A percentile compares a stretch with the other conserved stretches of the same genome.
Evolutionary conservation across 1,139 yeast genomes (phyloP).

Genomic region (Lodderomyces oxycetoniae): DNA sequence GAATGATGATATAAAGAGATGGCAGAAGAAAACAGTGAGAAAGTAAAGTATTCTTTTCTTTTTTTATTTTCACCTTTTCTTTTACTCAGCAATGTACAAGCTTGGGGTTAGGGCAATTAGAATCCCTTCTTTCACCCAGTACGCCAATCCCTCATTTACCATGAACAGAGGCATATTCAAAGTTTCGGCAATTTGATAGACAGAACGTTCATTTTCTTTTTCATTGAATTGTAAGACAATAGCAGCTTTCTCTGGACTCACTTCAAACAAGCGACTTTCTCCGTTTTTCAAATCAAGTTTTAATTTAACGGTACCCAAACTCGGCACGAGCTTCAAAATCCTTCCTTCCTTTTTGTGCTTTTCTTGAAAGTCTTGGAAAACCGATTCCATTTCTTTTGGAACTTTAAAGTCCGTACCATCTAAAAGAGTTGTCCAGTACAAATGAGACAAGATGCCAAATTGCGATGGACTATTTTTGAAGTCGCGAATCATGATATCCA

Average conservation of each 20-base stretch:
- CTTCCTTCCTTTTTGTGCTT: constrained; percentile 55
- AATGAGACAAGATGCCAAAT: constrained; percentile 39
- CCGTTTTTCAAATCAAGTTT: constrained; percentile 49
- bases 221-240: constrained; percentile 54
- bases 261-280: constrained; percentile 36
- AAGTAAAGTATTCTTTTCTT: constrained; percentile 1
- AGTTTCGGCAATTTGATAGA: constrained; percentile 21
- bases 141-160: constrained; percentile 40
- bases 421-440: constrained; percentile 50
- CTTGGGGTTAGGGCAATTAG: constrained; percentile 33
- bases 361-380: constrained; percentile 40
- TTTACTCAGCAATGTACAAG: constrained; percentile 20
- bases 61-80: constrained; percentile 1
- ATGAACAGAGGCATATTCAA: constrained; percentile 36
- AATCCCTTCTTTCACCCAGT: constrained; percentile 55
- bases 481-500: constrained; percentile 86
- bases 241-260: constrained; percentile 68
- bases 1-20: constrained; percentile 83
- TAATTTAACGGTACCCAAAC: constrained; percentile 59
- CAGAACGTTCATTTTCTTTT: constrained; percentile 21
- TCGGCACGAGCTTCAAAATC: constrained; percentile 52
- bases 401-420: constrained; percentile 34
- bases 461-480: constrained; percentile 49
- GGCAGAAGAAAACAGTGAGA: constrained; percentile 60
- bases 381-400: constrained; percentile 38